Evolutionary conservation across 1,139 yeast species (phyloP), one percentile per base, ranked within the genome.

Genomic region (Zygoascus sp.): DNA sequence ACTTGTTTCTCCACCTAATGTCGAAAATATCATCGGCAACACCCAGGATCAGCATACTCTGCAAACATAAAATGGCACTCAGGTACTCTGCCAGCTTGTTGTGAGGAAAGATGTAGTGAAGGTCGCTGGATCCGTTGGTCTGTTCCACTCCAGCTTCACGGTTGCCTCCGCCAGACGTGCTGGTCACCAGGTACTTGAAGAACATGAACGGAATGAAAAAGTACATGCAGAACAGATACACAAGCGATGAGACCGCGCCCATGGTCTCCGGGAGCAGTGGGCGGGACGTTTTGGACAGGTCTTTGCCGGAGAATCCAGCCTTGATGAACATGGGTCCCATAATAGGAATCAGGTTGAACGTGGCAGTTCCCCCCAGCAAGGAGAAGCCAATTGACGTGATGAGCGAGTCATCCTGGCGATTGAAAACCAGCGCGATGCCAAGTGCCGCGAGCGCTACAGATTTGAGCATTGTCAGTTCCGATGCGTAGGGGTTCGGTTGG

Each of bases 1-100:
- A 88, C 72, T 92, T 92, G 69, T 92, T 96, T 62, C 99, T 75
- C 99, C 99, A 92, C 56, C 96, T 77, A 52, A 92, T 81, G 65
- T 92, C 98, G 62, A 92, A 92, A 58, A 92, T 72, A 67, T 92
- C 99, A 64, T 92, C 99, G 45, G 95, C 86, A 22, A 92, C 75
- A 0, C 99, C 99, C 44, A 92, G 72, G 46, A 94, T 69, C 15
- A 89, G 76, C 64, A 94, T 90, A 55, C 90, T 80, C 65, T 88
- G 90, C 42, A 92, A 69, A 52, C 95, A 87, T 51, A 92, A 69
- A 10, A 90, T 72, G 1, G 95, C 95, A 58, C 95, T 81, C 56
- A 92, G 73, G 64, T 83, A 92, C 53, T 88, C 94, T 0, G 96
- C 83, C 50, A 92, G 73, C 64, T 84, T 85, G 57, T 81, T 82